Evolutionary conservation across 148 eudicot genomes (phyloP), one percentile per base, ranked within the genome.

Genomic region (Heliamphora exappendiculata): DNA sequence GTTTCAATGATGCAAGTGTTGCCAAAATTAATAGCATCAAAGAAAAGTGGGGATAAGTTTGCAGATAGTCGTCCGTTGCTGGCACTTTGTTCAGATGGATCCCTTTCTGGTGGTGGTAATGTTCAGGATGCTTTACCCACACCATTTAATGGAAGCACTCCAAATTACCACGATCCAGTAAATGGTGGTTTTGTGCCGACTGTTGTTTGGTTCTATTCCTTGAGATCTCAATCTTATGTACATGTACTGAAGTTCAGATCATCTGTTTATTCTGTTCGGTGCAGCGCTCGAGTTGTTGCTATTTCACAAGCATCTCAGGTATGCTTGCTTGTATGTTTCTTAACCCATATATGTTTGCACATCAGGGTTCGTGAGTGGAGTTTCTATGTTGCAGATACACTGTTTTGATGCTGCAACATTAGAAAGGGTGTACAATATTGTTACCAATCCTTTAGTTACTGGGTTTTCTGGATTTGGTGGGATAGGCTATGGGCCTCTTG

Each of bases 271-370:
- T 85, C 88, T 11, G 94, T 91, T 68, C 78, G 97, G 67, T 94
- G 97, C 89, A 94, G 97, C 82, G 50, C 88, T 55, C 88, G 89
- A 28, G 84, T 91, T 67, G 81, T 94, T 62, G 93, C 93, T 76
- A 84, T 94, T 76, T 78, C 85, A 70, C 98, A 88, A 83, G 85
- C 94, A 75, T 78, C 95, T 53, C 97, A 94, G 96, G 97, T 94
- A 84, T 70, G 75, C 69, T 37, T 47, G 13, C 60, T 50, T 53
- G 16, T 70, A 31, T 70, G 7, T 34, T 50, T 12, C 49, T 54
- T 60, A 24, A 41, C 66, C 34, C 19, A 0, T 58, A n/a, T 31
- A 24, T 39, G 1, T 68, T 41, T 49, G 41, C 37, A 49, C 10
- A 31, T 29, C 14, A 17, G 47, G 68, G 62, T 14, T 3, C 63